These are phyloP conservation scores for Suillus ampliporus DNA, from an alignment of 768 basidiomycete genomes.

Conservation along the genomic window DNA sequence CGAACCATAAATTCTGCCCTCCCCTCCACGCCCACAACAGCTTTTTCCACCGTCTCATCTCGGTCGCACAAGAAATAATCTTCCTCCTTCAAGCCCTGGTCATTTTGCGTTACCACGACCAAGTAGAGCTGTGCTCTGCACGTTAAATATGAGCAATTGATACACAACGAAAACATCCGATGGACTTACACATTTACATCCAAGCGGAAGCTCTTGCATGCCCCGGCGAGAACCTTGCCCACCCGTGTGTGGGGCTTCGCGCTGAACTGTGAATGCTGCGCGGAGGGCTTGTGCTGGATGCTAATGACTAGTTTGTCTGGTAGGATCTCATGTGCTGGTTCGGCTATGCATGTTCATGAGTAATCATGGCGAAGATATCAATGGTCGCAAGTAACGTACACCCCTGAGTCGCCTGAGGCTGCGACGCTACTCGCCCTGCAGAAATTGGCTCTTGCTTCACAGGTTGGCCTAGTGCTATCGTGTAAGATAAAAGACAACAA, in stretches of 20 bases:
- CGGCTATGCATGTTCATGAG: background rate
- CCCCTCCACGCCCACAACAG: constrained; percentile 24
- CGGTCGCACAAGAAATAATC: constrained; percentile 37
- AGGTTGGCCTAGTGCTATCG: background rate
- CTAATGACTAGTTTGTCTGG: constrained; percentile 24
- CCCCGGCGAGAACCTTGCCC: constrained; percentile 29
- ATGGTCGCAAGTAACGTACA: background rate
- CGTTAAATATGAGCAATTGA: background rate
- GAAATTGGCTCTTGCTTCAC: background rate
- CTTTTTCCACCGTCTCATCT: constrained; percentile 30
- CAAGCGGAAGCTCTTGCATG: constrained; percentile 36
- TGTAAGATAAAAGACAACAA: background rate
- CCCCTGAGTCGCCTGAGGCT: background rate
- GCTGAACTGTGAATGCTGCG: constrained; percentile 39
- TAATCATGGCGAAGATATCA: background rate
- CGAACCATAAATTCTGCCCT: constrained; percentile 5
- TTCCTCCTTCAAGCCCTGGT: constrained; percentile 28
- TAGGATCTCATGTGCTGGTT: background rate
- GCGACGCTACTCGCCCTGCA: background rate
- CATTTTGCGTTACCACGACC: constrained; percentile 30
- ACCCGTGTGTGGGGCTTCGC: constrained; percentile 38
- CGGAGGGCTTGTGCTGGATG: constrained; percentile 34
- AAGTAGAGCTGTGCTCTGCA: constrained; percentile 31
- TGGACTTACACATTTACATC: constrained; percentile 26
- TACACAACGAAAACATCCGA: background rate